phyloP scores from a whole-genome alignment of 805 yeast species.

The Yamadazyma takamatsuzukensis region DNA sequence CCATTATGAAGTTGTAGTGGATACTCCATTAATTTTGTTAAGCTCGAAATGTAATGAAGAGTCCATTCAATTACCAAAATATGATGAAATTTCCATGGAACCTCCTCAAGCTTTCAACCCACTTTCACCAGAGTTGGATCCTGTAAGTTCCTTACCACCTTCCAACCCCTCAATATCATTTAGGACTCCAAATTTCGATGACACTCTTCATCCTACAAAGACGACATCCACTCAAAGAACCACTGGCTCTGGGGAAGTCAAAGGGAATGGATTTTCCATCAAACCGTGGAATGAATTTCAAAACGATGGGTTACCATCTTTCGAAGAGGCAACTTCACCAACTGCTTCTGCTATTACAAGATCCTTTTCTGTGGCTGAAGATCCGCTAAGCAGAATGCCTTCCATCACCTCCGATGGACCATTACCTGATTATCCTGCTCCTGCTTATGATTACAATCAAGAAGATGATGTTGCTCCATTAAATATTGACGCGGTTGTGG shows the following conservation, averaged over 20 bases:
- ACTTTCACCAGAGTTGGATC: not conserved
- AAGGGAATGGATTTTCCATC: slow-evolving; percentile 28
- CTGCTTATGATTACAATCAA: slow-evolving; percentile 1
- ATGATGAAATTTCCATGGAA: slow-evolving; percentile 24
- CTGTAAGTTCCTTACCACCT: not conserved
- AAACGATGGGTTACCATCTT: slow-evolving; percentile 48
- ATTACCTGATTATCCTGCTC: slow-evolving; percentile 10
- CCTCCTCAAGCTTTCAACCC: not conserved
- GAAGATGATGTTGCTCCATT: slow-evolving; percentile 7
- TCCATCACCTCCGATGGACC: slow-evolving; percentile 30
- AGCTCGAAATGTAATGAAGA: slow-evolving; percentile 41
- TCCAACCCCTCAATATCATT: slow-evolving; percentile 24
- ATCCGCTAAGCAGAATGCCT: slow-evolving; percentile 33
- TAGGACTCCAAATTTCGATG: slow-evolving; percentile 36
- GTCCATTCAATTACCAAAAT: slow-evolving; percentile 38
- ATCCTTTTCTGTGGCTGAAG: slow-evolving; percentile 34
- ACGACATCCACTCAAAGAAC: slow-evolving; percentile 1
- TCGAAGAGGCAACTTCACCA: slow-evolving; percentile 64
- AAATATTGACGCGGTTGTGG: slow-evolving; percentile 29
- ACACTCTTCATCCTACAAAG: not conserved
- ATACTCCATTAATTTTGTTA: slow-evolving; percentile 60
- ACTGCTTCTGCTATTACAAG: slow-evolving; percentile 31
- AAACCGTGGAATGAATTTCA: slow-evolving; percentile 18
- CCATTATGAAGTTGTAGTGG: slow-evolving; percentile 78
- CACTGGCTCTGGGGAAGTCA: slow-evolving; percentile 15